These are phyloP conservation scores for Eimeria praecox DNA, from an alignment of 169 alveolate species.

Conservation along the genomic window DNA sequence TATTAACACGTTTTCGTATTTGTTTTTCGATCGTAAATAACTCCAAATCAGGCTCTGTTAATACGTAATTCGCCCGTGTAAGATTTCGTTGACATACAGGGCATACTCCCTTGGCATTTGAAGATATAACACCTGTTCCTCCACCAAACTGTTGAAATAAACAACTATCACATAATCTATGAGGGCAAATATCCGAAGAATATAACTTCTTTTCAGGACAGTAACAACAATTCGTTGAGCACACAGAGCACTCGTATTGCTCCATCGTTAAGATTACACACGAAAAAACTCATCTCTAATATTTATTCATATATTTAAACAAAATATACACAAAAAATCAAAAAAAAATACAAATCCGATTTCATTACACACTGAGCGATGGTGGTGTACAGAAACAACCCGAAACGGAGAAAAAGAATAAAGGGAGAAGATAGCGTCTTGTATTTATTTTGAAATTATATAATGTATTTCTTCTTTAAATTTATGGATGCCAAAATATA, in stretches of 20 bases:
- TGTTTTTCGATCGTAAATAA: slow-evolving; percentile 70
- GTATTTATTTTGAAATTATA: background rate
- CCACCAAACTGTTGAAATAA: slow-evolving; percentile 45
- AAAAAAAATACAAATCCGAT: background rate
- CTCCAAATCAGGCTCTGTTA: slow-evolving; percentile 78
- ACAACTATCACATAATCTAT: slow-evolving; percentile 61
- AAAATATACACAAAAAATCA: background rate
- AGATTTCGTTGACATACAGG: slow-evolving; percentile 70
- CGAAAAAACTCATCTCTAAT: background rate
- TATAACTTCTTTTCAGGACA: slow-evolving; percentile 52
- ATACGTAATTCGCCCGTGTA: slow-evolving; percentile 73
- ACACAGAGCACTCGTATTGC: slow-evolving; percentile 71
- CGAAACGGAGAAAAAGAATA: no score
- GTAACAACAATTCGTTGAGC: slow-evolving; percentile 57
- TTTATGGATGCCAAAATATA: background rate
- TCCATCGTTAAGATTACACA: slow-evolving; percentile 35
- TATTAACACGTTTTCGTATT: slow-evolving; percentile 71
- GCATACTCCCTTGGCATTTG: slow-evolving; percentile 68
- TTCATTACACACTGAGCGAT: background rate
- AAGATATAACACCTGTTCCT: background rate
- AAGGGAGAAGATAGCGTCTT: background rate
- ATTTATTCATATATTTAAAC: background rate
- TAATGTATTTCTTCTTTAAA: background rate
- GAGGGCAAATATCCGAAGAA: slow-evolving; percentile 58
- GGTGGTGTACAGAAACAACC: background rate